Base-by-base conservation (phyloP, 164 flowering plant species). In the Litsea cubeba region DNA sequence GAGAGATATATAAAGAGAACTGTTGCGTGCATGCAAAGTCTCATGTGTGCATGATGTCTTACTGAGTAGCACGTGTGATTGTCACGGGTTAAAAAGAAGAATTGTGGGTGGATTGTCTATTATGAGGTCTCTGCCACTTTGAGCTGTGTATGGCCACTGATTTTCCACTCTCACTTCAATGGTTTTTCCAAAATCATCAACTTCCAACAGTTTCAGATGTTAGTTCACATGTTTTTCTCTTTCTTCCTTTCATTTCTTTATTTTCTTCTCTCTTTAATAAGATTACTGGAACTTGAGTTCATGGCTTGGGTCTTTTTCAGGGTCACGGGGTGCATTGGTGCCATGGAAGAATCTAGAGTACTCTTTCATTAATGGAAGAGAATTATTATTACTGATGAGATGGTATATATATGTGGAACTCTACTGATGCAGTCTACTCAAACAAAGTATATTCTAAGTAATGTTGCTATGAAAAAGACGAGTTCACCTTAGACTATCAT, bases 271-370 rank as follows among this genome's bases (percentile, higher is more conserved):
- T 24, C 17, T 14, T 15, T 28, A 40, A 20, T 17, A 15, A 2
- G 3, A 15, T 15, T 71, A 69, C 63, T 70, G 75, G 76, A 73
- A 50, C n/a, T 68, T 1, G 62, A 60, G 72, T 12, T 62, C 30
- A 64, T 24, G 46, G n/a, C 4, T 28, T 25, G n/a, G 60, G 74
- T 69, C 78, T 73, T 28, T 28, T 72, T 65, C 51, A 51, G 75
- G 51, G 76, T 83, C 85, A 83, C 83, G 85, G 85, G 40, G 83
- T 50, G 69, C 57, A 46, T 15, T 22, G n/a, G 49, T 24, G 49
- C 28, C 66, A 23, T 25, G 23, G 66, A 12, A 12, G 66, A 11
- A 65, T 14, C 69, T 30, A 30, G 69, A 65, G 11, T 8, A 5
- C 49, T 15, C 14, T 30, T 26, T 12, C 3, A 25, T 30, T 65